Evolutionary conservation across 2,329 filamentous ascomycete species (phyloP), one percentile per base, ranked within the genome.

Genomic region (Penicillium sp.): DNA sequence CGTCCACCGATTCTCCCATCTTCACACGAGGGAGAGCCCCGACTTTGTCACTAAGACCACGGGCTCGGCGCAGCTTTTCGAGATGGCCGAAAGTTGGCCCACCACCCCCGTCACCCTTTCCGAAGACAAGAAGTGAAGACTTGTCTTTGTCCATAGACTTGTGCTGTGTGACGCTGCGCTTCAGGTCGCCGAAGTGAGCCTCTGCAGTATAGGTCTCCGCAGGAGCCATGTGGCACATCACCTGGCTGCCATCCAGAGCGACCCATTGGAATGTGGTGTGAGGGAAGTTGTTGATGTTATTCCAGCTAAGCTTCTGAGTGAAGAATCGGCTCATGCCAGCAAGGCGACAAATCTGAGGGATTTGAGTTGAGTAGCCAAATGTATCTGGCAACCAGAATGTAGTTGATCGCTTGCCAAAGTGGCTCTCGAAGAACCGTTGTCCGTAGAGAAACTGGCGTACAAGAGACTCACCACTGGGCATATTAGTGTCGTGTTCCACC

Each of bases 261-360:
- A 99, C 92, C 94, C 94, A 99, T 73, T 96, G 96, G 80, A 99
- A 99, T 0, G 94, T 97, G 5, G 94, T 97, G 69, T 97, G 94
- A 0, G 94, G 94, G 76, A 97, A 99, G 68, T 89, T 96, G 77
- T 97, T 97, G 81, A 97, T 97, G 71, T 97, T 97, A 78, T 97
- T 97, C 94, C 94, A 99, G 78, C 93, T 97, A 53, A 99, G 80
- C 77, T 99, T 99, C 73, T 99, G 94, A 0, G 94, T 99, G 66
- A 99, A 88, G 79, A 99, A 99, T 27, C 93, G 85, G 51, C 84
- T 89, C 94, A 99, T 97, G 17, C 91, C 93, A n/a, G 94, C 89
- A 23, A 97, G 78, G 3, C 93, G 88, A 69, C 91, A 97, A 34
- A 99, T 79, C 68, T 99, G 94, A 10, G 94, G 94, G 34, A 99